A percentile compares a stretch with the other conserved stretches of the same genome.
Conservation (phyloP, 2,329 filamentous ascomycete species). For the Pestalotiopsis sp. region DNA sequence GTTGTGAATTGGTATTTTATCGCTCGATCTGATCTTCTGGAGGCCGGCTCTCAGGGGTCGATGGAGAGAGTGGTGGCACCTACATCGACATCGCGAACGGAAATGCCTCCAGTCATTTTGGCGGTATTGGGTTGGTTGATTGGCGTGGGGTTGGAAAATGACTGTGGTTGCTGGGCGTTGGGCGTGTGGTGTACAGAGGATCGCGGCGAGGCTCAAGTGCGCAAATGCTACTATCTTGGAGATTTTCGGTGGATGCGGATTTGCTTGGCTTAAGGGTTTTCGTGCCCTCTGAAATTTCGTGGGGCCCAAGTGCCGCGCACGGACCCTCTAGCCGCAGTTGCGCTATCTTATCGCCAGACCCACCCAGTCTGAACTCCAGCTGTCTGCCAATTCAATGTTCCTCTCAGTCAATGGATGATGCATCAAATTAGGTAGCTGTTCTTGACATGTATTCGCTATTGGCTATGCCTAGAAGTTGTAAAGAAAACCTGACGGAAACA, state of each 20-base stretch:
- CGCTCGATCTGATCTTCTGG: not conserved
- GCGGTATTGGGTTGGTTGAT: conserved; percentile 46
- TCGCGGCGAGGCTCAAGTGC: not conserved
- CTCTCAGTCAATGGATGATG: no score
- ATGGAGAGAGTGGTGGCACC: conserved; percentile 41
- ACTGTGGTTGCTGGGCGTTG: not conserved
- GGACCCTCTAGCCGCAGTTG: not conserved
- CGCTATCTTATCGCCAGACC: not conserved
- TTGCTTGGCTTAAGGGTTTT: conserved; percentile 9
- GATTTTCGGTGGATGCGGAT: not conserved
- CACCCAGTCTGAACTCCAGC: not conserved
- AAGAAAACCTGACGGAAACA: no score
- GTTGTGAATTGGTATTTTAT: not conserved
- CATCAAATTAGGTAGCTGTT: no score
- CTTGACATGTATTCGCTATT: no score
- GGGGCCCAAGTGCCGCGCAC: not conserved
- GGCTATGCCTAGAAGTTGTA: no score
- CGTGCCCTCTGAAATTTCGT: conserved; percentile 1
- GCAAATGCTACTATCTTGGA: not conserved
- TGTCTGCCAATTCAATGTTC: no score
- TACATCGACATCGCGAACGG: conserved; percentile 86
- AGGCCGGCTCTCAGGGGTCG: conserved; percentile 8
- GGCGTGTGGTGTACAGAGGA: not conserved
- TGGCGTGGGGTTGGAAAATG: conserved; percentile 4
- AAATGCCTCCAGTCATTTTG: conserved; percentile 79